Percentiles rank a stretch among this genome's conserved stretches.
These are phyloP conservation scores for Polytrichum commune DNA, from an alignment of 225 moss, liverwort and hornwort species.

Conservation along the genomic window DNA sequence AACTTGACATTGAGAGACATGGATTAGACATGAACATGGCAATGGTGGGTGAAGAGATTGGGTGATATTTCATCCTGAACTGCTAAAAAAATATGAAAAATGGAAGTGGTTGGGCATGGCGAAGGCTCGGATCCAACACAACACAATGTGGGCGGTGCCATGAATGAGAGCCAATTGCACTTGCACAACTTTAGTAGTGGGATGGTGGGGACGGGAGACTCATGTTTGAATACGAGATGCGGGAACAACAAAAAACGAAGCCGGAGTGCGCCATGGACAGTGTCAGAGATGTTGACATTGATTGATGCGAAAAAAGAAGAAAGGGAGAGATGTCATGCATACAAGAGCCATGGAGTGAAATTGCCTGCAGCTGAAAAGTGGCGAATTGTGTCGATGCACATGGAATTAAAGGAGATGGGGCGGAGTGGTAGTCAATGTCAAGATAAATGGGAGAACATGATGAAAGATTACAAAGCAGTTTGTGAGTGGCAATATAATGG, in stretches of 20 bases:
- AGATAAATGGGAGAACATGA: slow-evolving; percentile 99
- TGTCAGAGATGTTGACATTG: slow-evolving; percentile 80
- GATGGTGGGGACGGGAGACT: slow-evolving; percentile 26
- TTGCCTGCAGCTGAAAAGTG: slow-evolving; percentile 91
- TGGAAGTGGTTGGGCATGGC: slow-evolving; percentile 47
- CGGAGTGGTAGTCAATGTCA: slow-evolving; percentile 94
- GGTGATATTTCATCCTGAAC: too few relatives aligned
- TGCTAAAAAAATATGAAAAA: slow-evolving; percentile 17
- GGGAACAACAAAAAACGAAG: slow-evolving; percentile 71
- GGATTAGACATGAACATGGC: too few relatives aligned
- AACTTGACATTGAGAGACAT: too few relatives aligned
- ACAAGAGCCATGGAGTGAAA: slow-evolving; percentile 81
- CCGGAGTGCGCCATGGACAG: slow-evolving; percentile 93
- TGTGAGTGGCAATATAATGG: slow-evolving; percentile 83
- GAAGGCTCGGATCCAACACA: slow-evolving; percentile 48
- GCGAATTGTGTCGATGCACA: slow-evolving; percentile 79
- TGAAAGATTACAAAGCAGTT: slow-evolving; percentile 94
- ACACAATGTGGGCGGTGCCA: slow-evolving; percentile 28
- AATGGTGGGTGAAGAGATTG: too few relatives aligned
- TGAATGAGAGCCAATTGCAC: slow-evolving; percentile 32
- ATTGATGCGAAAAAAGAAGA: slow-evolving; percentile 94
- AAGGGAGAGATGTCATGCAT: slow-evolving; percentile 70
- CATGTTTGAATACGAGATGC: slow-evolving; percentile 33
- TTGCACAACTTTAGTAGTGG: slow-evolving; percentile 24
- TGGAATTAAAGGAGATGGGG: slow-evolving; percentile 93